Percentiles rank a stretch among this genome's conserved stretches.
These are phyloP conservation scores for Cyphellophora attinorum DNA, from an alignment of 2,329 filamentous ascomycete genomes.

Conservation along the genomic window DNA sequence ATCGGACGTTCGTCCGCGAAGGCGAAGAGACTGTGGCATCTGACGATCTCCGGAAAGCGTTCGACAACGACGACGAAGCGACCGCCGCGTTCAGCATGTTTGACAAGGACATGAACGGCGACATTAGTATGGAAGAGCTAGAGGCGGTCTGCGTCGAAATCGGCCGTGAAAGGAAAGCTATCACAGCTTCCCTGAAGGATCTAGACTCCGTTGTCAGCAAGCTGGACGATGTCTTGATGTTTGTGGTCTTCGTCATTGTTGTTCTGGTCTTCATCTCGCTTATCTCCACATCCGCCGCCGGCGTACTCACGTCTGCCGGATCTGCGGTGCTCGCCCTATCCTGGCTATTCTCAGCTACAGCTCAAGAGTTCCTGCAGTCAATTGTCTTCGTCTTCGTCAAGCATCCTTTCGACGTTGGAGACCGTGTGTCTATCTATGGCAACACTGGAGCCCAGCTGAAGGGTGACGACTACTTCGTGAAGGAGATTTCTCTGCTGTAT, in stretches of 20 bases:
- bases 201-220: constrained; percentile 87
- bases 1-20: constrained; percentile 71
- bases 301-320: constrained; percentile 80
- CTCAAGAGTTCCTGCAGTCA: constrained; percentile 89
- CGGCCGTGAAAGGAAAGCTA: constrained; percentile 86
- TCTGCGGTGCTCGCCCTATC: constrained; percentile 80
- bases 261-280: constrained; percentile 81
- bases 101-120: constrained; percentile 92
- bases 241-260: constrained; percentile 72
- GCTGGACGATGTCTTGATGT: constrained; percentile 79
- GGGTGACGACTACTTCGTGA: constrained; percentile 93
- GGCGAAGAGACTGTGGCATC: constrained; percentile 66
- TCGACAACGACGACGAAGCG: constrained; percentile 74
- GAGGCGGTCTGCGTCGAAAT: constrained; percentile 92
- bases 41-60: constrained; percentile 70
- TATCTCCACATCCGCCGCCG: constrained; percentile 81
- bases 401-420: constrained; percentile 92
- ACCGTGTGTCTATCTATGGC: constrained; percentile 84
- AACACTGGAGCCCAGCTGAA: constrained; percentile 69
- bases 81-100: constrained; percentile 86
- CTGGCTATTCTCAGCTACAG: constrained; percentile 86
- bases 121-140: constrained; percentile 91
- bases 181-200: constrained; percentile 89
- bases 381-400: constrained; percentile 95
- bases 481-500: constrained; percentile 83